Percentiles rank a stretch among this genome's conserved stretches.
phyloP scores from a whole-genome alignment of 345 rosid genomes.

The Lumnitzera littorea region DNA sequence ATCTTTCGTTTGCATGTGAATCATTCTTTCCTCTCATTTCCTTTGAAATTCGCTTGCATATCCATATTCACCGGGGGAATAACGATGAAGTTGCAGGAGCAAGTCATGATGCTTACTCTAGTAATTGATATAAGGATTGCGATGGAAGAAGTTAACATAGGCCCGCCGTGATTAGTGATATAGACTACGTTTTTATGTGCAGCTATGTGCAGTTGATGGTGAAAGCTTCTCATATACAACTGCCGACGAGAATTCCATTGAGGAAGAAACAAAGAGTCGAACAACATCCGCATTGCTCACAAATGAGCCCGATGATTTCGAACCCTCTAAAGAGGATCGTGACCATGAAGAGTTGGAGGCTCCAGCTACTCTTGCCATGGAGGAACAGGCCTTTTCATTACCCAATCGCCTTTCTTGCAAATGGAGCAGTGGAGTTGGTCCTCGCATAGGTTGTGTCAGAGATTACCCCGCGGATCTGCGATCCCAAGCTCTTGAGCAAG shows the following conservation, averaged over 20 bases:
- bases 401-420: slow-evolving; percentile 44
- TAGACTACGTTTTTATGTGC: slow-evolving; percentile 10
- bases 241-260: slow-evolving; percentile 17
- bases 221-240: slow-evolving; percentile 24
- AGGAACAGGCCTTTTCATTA: slow-evolving; percentile 6
- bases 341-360: slow-evolving; percentile 11
- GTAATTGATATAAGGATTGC: not conserved
- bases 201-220: slow-evolving; percentile 69
- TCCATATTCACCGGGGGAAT: too few species aligned
- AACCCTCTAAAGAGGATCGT: not conserved
- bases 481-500: slow-evolving; percentile 32
- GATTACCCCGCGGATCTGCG: slow-evolving; percentile 72
- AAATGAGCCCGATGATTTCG: not conserved
- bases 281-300: not conserved
- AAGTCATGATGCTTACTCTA: too few species aligned
- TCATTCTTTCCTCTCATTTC: too few species aligned
- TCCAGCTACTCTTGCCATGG: not conserved
- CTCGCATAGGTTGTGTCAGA: slow-evolving; percentile 82
- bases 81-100: too few species aligned
- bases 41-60: too few species aligned
- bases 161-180: not conserved
- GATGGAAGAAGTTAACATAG: too few species aligned
- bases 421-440: slow-evolving; percentile 72
- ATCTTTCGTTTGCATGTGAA: too few species aligned
- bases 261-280: slow-evolving; percentile 4